phyloP scores from a whole-genome alignment of 768 basidiomycete species.

The Roridomyces roridus region DNA sequence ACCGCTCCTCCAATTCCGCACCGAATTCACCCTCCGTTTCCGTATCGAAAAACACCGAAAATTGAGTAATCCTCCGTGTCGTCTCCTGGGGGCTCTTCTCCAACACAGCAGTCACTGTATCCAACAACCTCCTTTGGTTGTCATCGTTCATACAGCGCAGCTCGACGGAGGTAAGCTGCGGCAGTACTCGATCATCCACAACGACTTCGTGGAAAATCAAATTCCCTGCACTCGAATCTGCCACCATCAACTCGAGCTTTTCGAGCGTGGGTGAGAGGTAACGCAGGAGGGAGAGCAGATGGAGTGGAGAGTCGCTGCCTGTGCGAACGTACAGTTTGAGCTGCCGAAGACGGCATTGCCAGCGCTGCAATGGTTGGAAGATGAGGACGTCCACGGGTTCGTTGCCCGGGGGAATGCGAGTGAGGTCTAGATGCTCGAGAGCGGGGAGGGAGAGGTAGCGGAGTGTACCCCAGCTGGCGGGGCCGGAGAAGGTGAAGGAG shows the following conservation, averaged over 20 bases:
- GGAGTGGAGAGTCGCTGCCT: background rate
- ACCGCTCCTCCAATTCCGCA: background rate
- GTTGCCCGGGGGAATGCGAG: background rate
- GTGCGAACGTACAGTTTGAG: conserved; percentile 8
- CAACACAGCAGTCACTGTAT: background rate
- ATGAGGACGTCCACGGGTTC: background rate
- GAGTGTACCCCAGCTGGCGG: conserved; percentile 5
- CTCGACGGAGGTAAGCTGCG: background rate
- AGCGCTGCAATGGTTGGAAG: background rate
- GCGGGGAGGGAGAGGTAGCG: conserved; percentile 9
- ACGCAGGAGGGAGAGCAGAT: background rate
- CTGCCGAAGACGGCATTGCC: background rate
- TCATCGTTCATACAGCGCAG: conserved; percentile 6
- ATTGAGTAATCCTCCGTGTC: background rate
- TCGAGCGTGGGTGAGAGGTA: background rate
- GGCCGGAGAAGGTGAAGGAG: conserved; percentile 13
- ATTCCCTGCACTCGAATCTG: background rate
- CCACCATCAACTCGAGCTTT: background rate
- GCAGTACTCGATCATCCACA: background rate
- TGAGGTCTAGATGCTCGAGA: conserved; percentile 7
- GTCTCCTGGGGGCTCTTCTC: background rate
- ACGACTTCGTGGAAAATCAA: conserved; percentile 1
- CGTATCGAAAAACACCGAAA: background rate
- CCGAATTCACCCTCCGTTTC: background rate
- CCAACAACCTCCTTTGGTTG: background rate